These are phyloP conservation scores for Trametes elegans DNA, from an alignment of 768 basidiomycete genomes.

Conservation along the genomic window DNA sequence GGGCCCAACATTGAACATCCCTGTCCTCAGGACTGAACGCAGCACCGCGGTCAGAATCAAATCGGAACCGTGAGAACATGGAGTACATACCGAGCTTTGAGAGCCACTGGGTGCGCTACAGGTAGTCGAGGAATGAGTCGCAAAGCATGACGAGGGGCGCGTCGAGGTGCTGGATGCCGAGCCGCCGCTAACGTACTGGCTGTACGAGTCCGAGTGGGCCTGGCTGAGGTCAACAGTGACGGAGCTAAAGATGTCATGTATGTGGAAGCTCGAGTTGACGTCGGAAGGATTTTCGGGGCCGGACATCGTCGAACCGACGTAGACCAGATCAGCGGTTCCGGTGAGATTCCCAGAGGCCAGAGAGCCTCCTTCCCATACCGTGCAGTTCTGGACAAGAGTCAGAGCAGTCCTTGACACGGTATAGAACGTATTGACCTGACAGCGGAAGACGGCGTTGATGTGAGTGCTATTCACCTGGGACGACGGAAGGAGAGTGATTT, in stretches of 20 bases:
- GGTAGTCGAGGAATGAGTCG: slow-evolving; percentile 11
- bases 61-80: too few relatives aligned
- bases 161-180: slow-evolving; percentile 4
- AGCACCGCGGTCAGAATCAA: too few relatives aligned
- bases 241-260: slow-evolving; percentile 30
- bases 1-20: too few relatives aligned
- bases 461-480: slow-evolving; percentile 29
- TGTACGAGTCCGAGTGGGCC: slow-evolving; percentile 25
- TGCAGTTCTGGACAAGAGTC: slow-evolving; percentile 29
- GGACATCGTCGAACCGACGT: slow-evolving; percentile 25
- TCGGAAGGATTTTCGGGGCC: slow-evolving; percentile 25
- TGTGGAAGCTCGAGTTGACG: slow-evolving; percentile 28
- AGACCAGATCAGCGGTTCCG: slow-evolving; percentile 26
- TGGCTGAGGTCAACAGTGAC: slow-evolving; percentile 26
- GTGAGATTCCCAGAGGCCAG: slow-evolving; percentile 26
- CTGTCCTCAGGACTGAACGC: too few relatives aligned
- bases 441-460: slow-evolving; percentile 30
- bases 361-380: slow-evolving; percentile 29
- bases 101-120: slow-evolving; percentile 7
- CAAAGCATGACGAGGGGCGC: background rate
- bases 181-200: slow-evolving; percentile 19
- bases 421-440: slow-evolving; percentile 23
- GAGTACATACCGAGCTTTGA: slow-evolving; percentile 21
- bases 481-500: slow-evolving; percentile 27
- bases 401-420: background rate